phyloP scores from a whole-genome alignment of 2,329 filamentous ascomycete genomes.

The Lecanosticta acicola region DNA sequence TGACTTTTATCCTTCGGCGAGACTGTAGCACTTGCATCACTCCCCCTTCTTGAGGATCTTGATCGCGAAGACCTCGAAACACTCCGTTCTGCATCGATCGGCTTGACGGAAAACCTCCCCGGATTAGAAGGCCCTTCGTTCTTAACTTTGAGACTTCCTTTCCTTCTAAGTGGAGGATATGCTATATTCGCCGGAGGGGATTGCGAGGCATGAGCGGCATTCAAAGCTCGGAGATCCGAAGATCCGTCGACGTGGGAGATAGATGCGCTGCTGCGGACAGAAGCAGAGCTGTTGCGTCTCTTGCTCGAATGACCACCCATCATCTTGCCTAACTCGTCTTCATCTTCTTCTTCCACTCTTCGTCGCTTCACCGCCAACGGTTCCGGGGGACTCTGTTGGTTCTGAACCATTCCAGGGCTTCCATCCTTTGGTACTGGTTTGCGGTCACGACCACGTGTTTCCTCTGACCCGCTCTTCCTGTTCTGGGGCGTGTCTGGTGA shows the following conservation, averaged over 20 bases:
- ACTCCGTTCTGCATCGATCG: slow-evolving; percentile 7
- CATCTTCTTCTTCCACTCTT: slow-evolving; percentile 87
- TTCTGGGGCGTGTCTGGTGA: slow-evolving; percentile 40
- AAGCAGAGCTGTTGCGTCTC: slow-evolving; percentile 38
- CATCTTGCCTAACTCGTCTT: slow-evolving; percentile 84
- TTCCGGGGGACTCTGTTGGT: slow-evolving; percentile 13
- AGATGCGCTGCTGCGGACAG: slow-evolving; percentile 14
- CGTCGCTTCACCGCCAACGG: slow-evolving; percentile 71
- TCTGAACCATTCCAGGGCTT: slow-evolving; percentile 26
- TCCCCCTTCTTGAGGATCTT: neutral
- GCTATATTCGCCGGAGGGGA: neutral
- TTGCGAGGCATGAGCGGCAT: neutral
- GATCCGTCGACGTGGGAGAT: too few species aligned
- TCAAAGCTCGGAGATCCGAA: too few species aligned
- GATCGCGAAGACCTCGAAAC: neutral
- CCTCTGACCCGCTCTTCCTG: slow-evolving; percentile 22
- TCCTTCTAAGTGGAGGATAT: slow-evolving; percentile 34
- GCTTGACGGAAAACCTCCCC: slow-evolving; percentile 28
- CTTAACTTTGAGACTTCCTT: slow-evolving; percentile 39
- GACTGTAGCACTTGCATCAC: neutral
- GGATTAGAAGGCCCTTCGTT: slow-evolving; percentile 36
- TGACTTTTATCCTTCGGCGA: neutral
- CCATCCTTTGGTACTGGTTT: slow-evolving; percentile 23
- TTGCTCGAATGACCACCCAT: slow-evolving; percentile 43
- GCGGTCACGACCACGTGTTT: slow-evolving; percentile 20